Evolutionary conservation across 2,329 filamentous ascomycete species (phyloP).

Genomic region (Coleophoma eucalyptorum): DNA sequence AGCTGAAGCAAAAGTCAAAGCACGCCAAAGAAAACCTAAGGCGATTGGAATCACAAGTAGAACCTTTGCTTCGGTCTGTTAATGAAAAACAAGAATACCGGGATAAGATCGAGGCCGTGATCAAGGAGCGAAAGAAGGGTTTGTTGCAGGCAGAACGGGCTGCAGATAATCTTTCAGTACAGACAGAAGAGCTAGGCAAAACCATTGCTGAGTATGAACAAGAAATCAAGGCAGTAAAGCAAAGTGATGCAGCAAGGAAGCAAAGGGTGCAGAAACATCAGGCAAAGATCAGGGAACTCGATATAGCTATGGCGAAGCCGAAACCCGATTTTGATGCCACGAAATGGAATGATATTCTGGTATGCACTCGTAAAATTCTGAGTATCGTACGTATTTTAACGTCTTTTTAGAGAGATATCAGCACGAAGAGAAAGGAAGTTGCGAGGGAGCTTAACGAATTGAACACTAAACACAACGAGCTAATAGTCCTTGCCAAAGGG

Average conservation of each 20-base stretch:
- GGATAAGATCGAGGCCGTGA: slow-evolving; percentile 48
- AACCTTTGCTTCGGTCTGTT: slow-evolving; percentile 67
- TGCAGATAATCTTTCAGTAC: slow-evolving; percentile 38
- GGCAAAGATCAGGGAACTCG: slow-evolving; percentile 57
- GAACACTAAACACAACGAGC: slow-evolving; percentile 7
- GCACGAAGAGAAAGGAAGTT: slow-evolving; percentile 48
- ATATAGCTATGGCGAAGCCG: slow-evolving; percentile 32
- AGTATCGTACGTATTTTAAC: no score
- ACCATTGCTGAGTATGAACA: slow-evolving; percentile 29
- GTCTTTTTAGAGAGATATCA: slow-evolving; percentile 22
- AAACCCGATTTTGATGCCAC: slow-evolving; percentile 59
- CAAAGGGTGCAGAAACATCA: slow-evolving; percentile 46
- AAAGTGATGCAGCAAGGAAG: slow-evolving; percentile 42
- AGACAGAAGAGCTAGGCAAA: slow-evolving; percentile 37
- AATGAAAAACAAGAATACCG: slow-evolving; percentile 68
- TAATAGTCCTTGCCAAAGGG: slow-evolving; percentile 34
- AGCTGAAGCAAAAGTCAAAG: slow-evolving; percentile 52
- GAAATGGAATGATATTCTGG: slow-evolving; percentile 70
- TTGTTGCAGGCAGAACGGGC: slow-evolving; percentile 50
- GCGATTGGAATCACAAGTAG: slow-evolving; percentile 55
- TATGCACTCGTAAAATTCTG: slow-evolving; percentile 25
- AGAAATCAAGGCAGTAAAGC: slow-evolving; percentile 47
- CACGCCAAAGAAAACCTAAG: slow-evolving; percentile 53
- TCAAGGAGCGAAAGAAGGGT: slow-evolving; percentile 48
- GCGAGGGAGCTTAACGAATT: slow-evolving; percentile 33